Evolutionary conservation across 106 monocot genomes (phyloP).

Genomic region (Dioscorea zingiberensis): DNA sequence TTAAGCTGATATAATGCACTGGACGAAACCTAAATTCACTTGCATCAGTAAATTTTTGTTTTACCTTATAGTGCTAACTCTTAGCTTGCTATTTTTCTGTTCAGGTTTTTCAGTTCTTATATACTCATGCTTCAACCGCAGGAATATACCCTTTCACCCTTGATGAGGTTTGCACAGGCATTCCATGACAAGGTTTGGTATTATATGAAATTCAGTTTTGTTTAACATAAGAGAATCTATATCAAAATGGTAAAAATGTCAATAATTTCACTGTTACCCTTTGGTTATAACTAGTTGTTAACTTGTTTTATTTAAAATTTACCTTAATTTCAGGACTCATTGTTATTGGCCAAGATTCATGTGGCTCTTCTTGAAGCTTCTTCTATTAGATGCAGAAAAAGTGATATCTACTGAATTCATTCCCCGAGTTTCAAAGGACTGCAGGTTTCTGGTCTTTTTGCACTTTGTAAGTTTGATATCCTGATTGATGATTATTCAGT

Average conservation of each 20-base stretch:
- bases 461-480: slow-evolving; percentile 60
- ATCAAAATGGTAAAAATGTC: too few relatives aligned
- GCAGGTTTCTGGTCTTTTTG: slow-evolving; percentile 70
- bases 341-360: slow-evolving; percentile 80
- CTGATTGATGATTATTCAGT: not conserved
- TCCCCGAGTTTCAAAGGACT: slow-evolving; percentile 60
- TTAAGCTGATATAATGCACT: too few relatives aligned
- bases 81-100: slow-evolving; percentile 3
- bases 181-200: slow-evolving; percentile 85
- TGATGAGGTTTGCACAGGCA: slow-evolving; percentile 72
- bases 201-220: slow-evolving; percentile 1
- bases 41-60: too few relatives aligned
- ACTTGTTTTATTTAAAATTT: not conserved
- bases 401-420: slow-evolving; percentile 42
- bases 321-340: slow-evolving; percentile 54
- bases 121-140: slow-evolving; percentile 42
- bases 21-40: too few relatives aligned
- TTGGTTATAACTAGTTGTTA: too few relatives aligned
- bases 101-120: slow-evolving; percentile 77
- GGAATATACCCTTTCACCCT: slow-evolving; percentile 56
- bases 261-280: too few relatives aligned
- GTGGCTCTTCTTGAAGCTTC: slow-evolving; percentile 70
- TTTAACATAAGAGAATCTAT: not conserved
- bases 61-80: too few relatives aligned
- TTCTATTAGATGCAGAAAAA: slow-evolving; percentile 54